Base-by-base conservation (phyloP, 441 rosid genomes). In the Bocquillonia castaneifolia region DNA sequence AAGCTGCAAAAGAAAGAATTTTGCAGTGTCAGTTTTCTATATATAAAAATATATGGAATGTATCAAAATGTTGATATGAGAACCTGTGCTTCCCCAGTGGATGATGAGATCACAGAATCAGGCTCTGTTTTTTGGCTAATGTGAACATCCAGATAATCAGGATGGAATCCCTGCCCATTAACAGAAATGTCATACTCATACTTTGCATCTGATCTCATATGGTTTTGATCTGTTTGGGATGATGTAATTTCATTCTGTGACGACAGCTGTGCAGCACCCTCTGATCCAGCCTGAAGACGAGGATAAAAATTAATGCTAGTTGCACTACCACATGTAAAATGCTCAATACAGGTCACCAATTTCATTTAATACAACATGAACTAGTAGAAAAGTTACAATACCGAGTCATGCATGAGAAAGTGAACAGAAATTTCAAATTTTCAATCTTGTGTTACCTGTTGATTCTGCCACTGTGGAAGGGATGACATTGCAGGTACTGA, bases 381-480 rank as follows among this genome's bases (percentile, higher is more conserved):
- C 42, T n/a, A 67, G 7, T 14, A 40, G 26, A 70, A 31, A 23
- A 32, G 67, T 72, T 67, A 67, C 14, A 50, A 37, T 59, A 50
- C 59, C 71, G 15, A 15, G 12, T n/a, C 63, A 37, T 36, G 64
- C 32, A 68, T 23, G 59, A 63, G 14, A 59, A 55, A 31, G 26
- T 23, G 25, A 40, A 32, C 10, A 58, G 32, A 54, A 73, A 28
- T 28, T 20, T 32, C 14, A 31, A 20, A 62, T 36, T 22, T 52
- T 59, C 40, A 23, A 32, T 65, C 42, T 36, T 13, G 59, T 69
- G 47, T 50, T 68, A 94, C 98, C 89, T 78, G 90, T 62, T 84
- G 92, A 70, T 80, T 91, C 75, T 81, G 93, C 93, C 92, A 90
- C 69, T 88, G 89, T 52, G 85, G 87, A 54, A 74, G 58, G 47